Percentiles rank a stretch among this genome's conserved stretches.
Evolutionary conservation across 2,329 filamentous ascomycete species (phyloP).

Genomic region (Davidsoniella neocaledoniae): DNA sequence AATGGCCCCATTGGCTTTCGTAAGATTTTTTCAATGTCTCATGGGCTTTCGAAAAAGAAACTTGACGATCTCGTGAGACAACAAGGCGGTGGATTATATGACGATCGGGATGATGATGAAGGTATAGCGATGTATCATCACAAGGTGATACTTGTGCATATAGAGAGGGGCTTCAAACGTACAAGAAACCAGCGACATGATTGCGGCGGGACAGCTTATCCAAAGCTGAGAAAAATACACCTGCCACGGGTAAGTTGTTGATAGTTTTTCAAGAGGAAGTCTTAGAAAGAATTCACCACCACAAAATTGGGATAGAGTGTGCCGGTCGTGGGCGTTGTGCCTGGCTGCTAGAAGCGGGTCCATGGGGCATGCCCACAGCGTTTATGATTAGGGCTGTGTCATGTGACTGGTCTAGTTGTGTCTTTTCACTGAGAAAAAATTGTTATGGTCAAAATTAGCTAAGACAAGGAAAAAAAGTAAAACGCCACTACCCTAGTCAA

Average conservation of each 20-base stretch:
- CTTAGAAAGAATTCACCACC: conserved; percentile 10
- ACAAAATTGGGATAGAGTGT: conserved; percentile 11
- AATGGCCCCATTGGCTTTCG: no score
- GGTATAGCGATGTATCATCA: background rate
- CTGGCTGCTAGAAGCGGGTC: conserved; percentile 13
- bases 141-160: background rate
- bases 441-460: no score
- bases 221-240: conserved; percentile 15
- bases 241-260: conserved; percentile 13
- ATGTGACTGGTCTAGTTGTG: conserved; percentile 11
- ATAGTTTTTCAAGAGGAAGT: conserved; percentile 12
- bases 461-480: no score
- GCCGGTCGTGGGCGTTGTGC: conserved; percentile 9
- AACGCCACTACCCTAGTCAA: no score
- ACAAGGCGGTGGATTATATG: background rate
- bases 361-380: conserved; percentile 11
- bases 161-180: conserved; percentile 7
- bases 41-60: background rate
- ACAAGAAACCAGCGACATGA: conserved; percentile 14
- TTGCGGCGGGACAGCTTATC: conserved; percentile 20
- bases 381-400: conserved; percentile 13
- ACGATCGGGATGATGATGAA: background rate
- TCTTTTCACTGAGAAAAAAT: background rate
- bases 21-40: no score
- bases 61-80: background rate